A percentile compares a stretch with the other conserved stretches of the same genome.
phyloP scores from a whole-genome alignment of 2,329 filamentous ascomycete species.

The Ophiognomonia clavigignenti-juglandacearum region DNA sequence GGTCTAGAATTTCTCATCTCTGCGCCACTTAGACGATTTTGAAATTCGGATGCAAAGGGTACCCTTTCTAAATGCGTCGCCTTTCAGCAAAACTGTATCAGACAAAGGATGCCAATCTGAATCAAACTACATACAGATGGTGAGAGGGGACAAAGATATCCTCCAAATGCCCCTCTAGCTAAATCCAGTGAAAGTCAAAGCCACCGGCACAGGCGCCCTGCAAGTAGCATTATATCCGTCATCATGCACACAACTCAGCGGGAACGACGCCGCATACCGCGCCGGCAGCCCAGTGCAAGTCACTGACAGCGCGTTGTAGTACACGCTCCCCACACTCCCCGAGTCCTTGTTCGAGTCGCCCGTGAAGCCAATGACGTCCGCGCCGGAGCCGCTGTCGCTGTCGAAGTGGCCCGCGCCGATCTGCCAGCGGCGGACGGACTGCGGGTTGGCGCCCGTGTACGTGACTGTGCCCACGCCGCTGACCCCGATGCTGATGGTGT shows the following conservation, averaged over 20 bases:
- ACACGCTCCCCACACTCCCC: neutral
- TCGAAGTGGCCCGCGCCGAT: conserved; percentile 7
- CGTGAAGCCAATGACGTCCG: conserved; percentile 4
- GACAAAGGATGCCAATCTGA: too few relatives aligned
- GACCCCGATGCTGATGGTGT: conserved; percentile 5
- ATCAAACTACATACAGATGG: too few relatives aligned
- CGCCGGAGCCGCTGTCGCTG: conserved; percentile 3
- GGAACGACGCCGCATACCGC: conserved; percentile 7
- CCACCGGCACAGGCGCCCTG: conserved; percentile 9
- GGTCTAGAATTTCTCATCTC: too few relatives aligned
- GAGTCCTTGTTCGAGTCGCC: conserved; percentile 9
- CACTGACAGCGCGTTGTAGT: neutral
- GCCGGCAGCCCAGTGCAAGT: neutral
- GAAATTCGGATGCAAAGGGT: too few relatives aligned
- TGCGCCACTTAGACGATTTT: too few relatives aligned
- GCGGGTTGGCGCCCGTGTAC: neutral
- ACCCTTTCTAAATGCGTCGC: too few relatives aligned
- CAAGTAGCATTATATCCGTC: conserved; percentile 11
- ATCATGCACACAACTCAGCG: conserved; percentile 9
- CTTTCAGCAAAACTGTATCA: too few relatives aligned
- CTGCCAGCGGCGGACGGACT: conserved; percentile 3
- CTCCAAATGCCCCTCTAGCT: neutral
- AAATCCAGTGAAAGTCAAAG: conserved; percentile 1
- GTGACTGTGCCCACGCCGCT: neutral
- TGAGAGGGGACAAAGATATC: too few relatives aligned